phyloP scores from a whole-genome alignment of 805 yeast genomes.

The Kuraishia hungarica region DNA sequence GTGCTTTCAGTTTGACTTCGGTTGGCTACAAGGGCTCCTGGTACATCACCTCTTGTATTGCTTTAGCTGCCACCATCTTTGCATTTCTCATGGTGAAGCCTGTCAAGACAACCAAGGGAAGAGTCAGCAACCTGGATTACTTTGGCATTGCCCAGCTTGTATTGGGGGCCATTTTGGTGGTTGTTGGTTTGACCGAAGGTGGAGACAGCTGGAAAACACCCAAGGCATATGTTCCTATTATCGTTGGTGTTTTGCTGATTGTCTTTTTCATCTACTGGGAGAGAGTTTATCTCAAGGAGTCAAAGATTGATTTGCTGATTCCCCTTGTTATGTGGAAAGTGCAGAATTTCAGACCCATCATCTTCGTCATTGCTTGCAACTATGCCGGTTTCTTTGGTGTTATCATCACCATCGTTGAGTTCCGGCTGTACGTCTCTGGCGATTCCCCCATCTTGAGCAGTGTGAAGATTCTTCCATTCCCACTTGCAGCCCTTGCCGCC shows the following conservation, averaged over 20 bases:
- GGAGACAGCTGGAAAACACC: constrained; percentile 34
- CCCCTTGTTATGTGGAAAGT: constrained; percentile 20
- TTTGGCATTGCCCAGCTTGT: constrained; percentile 25
- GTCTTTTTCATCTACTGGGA: constrained; percentile 22
- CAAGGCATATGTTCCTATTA: constrained; percentile 29
- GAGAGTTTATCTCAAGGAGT: constrained; percentile 2
- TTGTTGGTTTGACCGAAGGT: constrained; percentile 36
- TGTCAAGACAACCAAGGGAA: constrained; percentile 12
- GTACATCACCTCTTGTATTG: constrained; percentile 27
- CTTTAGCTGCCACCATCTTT: constrained; percentile 13
- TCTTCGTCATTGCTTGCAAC: neutral
- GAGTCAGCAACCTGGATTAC: constrained; percentile 24
- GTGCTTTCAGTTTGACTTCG: constrained; percentile 28
- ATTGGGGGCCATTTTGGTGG: constrained; percentile 26
- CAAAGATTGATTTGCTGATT: constrained; percentile 15
- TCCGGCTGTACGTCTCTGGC: neutral
- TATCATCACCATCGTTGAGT: neutral
- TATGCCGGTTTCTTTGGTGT: neutral
- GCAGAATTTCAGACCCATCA: constrained; percentile 12
- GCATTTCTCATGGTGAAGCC: constrained; percentile 22
- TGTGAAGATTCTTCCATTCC: neutral
- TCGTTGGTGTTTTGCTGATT: constrained; percentile 27
- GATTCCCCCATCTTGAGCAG: neutral
- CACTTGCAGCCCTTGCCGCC: neutral
- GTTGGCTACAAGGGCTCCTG: constrained; percentile 31